Evolutionary conservation across 306 rosid genomes (phyloP).

Genomic region (Cyclanthera cordifolia): DNA sequence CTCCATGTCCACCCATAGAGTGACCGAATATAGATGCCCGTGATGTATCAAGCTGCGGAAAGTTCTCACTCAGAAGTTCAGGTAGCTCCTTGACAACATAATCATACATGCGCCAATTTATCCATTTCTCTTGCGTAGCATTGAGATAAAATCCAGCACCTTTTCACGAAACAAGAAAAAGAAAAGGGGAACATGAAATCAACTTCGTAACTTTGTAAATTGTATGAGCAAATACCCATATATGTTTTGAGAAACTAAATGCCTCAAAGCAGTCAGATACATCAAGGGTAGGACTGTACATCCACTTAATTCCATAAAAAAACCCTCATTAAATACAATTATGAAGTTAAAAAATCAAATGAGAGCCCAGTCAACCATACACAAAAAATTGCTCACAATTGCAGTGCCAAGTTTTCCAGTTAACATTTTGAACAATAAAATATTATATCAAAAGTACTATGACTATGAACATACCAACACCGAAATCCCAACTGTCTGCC

Average conservation of each 20-base stretch:
- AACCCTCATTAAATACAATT: neutral
- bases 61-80: no score
- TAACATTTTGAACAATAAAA: neutral
- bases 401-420: neutral
- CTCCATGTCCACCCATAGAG: no score
- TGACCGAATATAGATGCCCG: no score
- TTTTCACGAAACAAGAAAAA: neutral
- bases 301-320: neutral
- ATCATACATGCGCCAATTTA: no score
- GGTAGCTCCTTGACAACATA: no score
- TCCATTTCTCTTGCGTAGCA: no score
- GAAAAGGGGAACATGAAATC: no score
- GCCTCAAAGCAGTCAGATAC: neutral
- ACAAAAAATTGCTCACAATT: neutral
- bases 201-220: neutral
- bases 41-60: no score
- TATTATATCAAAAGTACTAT: neutral
- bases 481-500: conserved; percentile 92
- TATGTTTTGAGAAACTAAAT: neutral
- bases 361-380: neutral
- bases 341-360: neutral
- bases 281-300: neutral
- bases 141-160: no score
- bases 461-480: conserved; percentile 53
- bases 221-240: neutral